phyloP scores from a whole-genome alignment of 2,329 filamentous ascomycete genomes.

The Septoria petroselini region DNA sequence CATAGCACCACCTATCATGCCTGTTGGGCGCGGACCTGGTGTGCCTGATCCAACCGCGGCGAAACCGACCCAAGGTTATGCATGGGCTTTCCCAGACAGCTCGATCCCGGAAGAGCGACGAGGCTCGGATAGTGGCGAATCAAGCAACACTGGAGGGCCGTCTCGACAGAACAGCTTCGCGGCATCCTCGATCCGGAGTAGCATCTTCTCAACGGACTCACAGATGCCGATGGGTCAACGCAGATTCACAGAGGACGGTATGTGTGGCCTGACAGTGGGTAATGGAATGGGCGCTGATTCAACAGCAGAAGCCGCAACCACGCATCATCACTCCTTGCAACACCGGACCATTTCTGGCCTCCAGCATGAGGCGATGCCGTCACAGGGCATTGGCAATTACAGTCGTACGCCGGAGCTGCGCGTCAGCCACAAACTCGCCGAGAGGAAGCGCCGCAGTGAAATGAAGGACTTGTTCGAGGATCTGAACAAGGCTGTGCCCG shows the following conservation, averaged over 20 bases:
- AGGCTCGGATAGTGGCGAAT: conserved; percentile 49
- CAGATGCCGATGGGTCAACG: conserved; percentile 69
- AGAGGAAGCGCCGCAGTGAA: conserved; percentile 77
- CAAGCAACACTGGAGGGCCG: conserved; percentile 47
- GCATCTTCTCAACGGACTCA: conserved; percentile 73
- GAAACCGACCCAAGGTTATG: conserved; percentile 76
- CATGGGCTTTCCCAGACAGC: conserved; percentile 79
- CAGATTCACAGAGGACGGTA: conserved; percentile 61
- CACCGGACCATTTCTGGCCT: conserved; percentile 69
- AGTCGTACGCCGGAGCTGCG: conserved; percentile 78
- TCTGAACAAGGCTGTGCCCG: conserved; percentile 71
- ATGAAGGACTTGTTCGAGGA: conserved; percentile 88
- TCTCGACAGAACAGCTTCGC: conserved; percentile 74
- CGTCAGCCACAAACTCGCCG: conserved; percentile 80
- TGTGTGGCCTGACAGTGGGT: conserved; percentile 22
- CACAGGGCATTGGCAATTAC: conserved; percentile 66
- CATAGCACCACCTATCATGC: conserved; percentile 73
- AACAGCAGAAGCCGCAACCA: conserved; percentile 42
- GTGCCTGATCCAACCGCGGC: conserved; percentile 63
- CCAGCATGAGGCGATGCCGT: conserved; percentile 54
- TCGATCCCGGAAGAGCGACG: conserved; percentile 55
- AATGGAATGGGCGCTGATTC: conserved; percentile 11
- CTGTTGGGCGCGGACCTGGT: conserved; percentile 61
- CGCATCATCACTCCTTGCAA: conserved; percentile 73
- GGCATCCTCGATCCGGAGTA: conserved; percentile 73